phyloP scores from a whole-genome alignment of 2,329 filamentous ascomycete species.

The Trichoderma cornu-damae region DNA sequence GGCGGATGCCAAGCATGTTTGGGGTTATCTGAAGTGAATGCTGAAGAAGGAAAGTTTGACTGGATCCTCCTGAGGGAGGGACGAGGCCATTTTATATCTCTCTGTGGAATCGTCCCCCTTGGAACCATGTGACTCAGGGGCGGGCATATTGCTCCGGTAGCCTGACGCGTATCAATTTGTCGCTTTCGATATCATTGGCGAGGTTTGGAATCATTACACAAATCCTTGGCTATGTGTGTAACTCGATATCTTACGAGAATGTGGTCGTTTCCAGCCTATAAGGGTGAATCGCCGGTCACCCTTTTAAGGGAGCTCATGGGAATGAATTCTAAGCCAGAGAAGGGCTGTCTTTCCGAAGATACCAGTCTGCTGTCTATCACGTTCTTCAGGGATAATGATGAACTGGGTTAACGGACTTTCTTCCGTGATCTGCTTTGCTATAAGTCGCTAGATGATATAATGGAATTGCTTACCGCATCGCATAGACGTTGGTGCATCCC shows the following conservation, averaged over 20 bases:
- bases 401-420: neutral
- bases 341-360: no score
- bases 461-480: neutral
- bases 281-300: neutral
- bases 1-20: neutral
- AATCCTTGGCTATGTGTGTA: slow-evolving; percentile 4
- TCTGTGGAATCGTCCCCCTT: neutral
- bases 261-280: neutral
- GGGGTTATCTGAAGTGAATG: neutral
- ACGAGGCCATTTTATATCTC: slow-evolving; percentile 1
- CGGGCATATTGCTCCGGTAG: neutral
- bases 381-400: neutral
- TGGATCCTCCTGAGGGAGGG: neutral
- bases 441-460: neutral
- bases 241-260: slow-evolving; percentile 8
- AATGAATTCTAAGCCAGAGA: no score
- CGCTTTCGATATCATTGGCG: neutral
- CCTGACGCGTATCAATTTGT: neutral
- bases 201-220: slow-evolving; percentile 5
- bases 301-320: neutral
- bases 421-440: neutral
- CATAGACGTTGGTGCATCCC: neutral
- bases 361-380: neutral
- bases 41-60: neutral
- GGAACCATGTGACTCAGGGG: neutral